A percentile compares a stretch with the other conserved stretches of the same genome.
phyloP scores from a whole-genome alignment of 78 protist genomes.

The Dictyostelium intermedium region DNA sequence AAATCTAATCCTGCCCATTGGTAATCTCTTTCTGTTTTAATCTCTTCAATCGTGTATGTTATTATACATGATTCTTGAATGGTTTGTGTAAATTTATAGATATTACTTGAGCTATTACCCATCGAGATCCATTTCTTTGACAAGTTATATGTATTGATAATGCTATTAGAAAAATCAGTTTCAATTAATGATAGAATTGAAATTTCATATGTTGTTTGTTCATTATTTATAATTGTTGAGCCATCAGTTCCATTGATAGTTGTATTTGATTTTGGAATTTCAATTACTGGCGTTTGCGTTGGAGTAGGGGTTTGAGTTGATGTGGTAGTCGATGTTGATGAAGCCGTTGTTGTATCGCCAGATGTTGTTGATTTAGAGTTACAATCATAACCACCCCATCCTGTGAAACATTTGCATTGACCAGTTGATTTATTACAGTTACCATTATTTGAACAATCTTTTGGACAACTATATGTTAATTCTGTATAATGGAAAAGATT shows the following conservation, averaged over 20 bases:
- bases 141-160: background rate
- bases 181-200: background rate
- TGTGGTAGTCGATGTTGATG: background rate
- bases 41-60: background rate
- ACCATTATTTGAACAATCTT: background rate
- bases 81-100: background rate
- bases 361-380: background rate
- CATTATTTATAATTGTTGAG: background rate
- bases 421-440: background rate
- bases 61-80: background rate
- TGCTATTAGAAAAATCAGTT: too few relatives aligned
- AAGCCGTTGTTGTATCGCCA: background rate
- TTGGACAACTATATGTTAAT: background rate
- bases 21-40: background rate
- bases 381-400: slow-evolving; percentile 5
- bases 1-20: slow-evolving; percentile 25
- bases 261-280: background rate
- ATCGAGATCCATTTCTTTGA: background rate
- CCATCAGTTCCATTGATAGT: background rate
- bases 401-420: background rate
- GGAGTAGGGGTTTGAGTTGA: background rate
- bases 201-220: slow-evolving; percentile 8
- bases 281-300: background rate
- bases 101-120: background rate
- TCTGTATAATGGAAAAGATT: background rate